Percentiles rank a stretch among this genome's conserved stretches.
Conservation (phyloP, 2,329 filamentous ascomycete genomes). For the Phoma sp. region DNA sequence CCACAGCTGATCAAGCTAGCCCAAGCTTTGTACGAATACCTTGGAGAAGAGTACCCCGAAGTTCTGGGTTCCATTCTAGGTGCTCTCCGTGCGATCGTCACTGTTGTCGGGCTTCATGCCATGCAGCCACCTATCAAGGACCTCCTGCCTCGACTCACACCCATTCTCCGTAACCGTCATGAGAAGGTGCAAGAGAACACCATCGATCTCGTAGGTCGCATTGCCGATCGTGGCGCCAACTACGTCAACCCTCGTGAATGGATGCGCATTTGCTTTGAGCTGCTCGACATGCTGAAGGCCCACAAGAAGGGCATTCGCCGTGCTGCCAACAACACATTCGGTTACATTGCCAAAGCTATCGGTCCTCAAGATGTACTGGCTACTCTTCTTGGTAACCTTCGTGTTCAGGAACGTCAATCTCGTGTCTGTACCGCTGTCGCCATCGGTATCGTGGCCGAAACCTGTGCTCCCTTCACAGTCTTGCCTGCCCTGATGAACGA, state of each 20-base stretch:
- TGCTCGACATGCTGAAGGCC: conserved; percentile 98
- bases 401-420: conserved; percentile 96
- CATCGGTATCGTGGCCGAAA: conserved; percentile 98
- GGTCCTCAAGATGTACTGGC: conserved; percentile 96
- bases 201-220: conserved; percentile 96
- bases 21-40: conserved; percentile 94
- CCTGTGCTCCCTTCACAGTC: conserved; percentile 96
- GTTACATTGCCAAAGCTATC: conserved; percentile 99
- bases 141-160: conserved; percentile 89
- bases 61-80: conserved; percentile 96
- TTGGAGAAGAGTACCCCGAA: conserved; percentile 98
- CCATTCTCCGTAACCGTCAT: conserved; percentile 97
- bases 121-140: conserved; percentile 99
- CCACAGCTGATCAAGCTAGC: conserved; percentile 94
- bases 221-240: conserved; percentile 94
- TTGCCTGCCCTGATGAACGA: conserved; percentile 99
- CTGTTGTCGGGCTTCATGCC: conserved; percentile 94
- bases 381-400: conserved; percentile 92
- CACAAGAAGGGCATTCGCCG: conserved; percentile 99
- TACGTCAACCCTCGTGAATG: conserved; percentile 96
- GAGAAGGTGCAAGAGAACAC: conserved; percentile 99
- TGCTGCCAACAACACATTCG: conserved; percentile 98
- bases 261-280: conserved; percentile 99
- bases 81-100: conserved; percentile 93
- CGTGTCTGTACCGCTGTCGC: conserved; percentile 98